These are phyloP conservation scores for Fusarium palustre DNA, from an alignment of 2,329 filamentous ascomycete species.

Conservation along the genomic window DNA sequence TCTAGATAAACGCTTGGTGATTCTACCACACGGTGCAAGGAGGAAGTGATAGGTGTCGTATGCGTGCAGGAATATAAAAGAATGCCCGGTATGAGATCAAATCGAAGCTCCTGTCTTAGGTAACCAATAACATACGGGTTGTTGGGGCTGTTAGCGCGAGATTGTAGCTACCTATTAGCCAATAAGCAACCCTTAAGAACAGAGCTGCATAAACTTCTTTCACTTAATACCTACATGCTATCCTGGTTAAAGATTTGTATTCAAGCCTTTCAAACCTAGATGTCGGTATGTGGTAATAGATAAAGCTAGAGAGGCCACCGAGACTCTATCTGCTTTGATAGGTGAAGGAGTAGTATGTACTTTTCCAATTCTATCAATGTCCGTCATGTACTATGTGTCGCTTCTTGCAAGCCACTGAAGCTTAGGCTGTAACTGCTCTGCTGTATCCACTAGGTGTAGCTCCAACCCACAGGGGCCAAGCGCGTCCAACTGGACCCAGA, in stretches of 20 bases:
- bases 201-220: neutral
- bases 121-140: conserved; percentile 15
- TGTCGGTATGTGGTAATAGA: neutral
- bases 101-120: neutral
- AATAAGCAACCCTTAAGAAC: neutral
- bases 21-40: neutral
- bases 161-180: conserved; percentile 4
- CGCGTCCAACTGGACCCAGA: conserved; percentile 50
- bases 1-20: neutral
- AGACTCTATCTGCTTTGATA: too few species aligned
- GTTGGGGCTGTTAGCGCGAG: conserved; percentile 2
- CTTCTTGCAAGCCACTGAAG: conserved; percentile 9
- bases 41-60: neutral
- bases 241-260: too few species aligned
- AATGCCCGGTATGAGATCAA: conserved; percentile 1
- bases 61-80: neutral
- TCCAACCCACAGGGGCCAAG: conserved; percentile 31
- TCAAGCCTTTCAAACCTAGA: neutral
- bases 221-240: neutral
- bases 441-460: conserved; percentile 37
- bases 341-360: too few species aligned
- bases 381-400: too few species aligned
- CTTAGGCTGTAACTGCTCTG: conserved; percentile 7
- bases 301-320: neutral
- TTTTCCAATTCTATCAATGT: too few species aligned